Evolutionary conservation across 768 basidiomycete species (phyloP).

Genomic region (Panus rudis): DNA sequence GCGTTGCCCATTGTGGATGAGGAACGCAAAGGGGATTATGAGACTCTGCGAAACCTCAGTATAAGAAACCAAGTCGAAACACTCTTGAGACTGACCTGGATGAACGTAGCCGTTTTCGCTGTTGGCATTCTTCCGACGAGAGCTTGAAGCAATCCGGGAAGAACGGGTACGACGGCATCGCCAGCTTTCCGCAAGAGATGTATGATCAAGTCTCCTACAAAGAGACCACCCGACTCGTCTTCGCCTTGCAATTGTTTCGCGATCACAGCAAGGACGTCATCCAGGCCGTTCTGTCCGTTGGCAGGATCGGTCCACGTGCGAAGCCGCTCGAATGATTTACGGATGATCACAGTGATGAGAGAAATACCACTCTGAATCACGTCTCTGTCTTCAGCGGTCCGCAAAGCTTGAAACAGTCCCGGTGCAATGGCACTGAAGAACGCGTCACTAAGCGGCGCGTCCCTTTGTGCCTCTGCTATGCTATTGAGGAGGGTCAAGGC

Average conservation of each 20-base stretch:
- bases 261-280: conserved; percentile 66
- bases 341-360: conserved; percentile 75
- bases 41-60: conserved; percentile 50
- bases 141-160: conserved; percentile 81
- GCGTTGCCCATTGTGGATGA: conserved; percentile 74
- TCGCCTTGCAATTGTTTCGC: conserved; percentile 70
- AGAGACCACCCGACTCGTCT: conserved; percentile 89
- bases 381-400: conserved; percentile 77
- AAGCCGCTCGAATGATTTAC: conserved; percentile 82
- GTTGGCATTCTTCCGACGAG: conserved; percentile 75
- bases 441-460: conserved; percentile 66
- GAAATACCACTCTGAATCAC: conserved; percentile 76
- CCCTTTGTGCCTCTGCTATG: too few species aligned
- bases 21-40: conserved; percentile 88
- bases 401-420: conserved; percentile 63
- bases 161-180: conserved; percentile 70
- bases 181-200: conserved; percentile 84
- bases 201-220: conserved; percentile 92
- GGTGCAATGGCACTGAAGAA: conserved; percentile 75
- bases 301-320: conserved; percentile 61
- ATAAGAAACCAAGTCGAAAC: neutral
- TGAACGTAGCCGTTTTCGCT: conserved; percentile 87
- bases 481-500: too few species aligned
- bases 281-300: conserved; percentile 67
- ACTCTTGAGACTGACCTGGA: conserved; percentile 53